Base-by-base conservation (phyloP, 1,284 basidiomycete species). In the Ustilago sp. region DNA sequence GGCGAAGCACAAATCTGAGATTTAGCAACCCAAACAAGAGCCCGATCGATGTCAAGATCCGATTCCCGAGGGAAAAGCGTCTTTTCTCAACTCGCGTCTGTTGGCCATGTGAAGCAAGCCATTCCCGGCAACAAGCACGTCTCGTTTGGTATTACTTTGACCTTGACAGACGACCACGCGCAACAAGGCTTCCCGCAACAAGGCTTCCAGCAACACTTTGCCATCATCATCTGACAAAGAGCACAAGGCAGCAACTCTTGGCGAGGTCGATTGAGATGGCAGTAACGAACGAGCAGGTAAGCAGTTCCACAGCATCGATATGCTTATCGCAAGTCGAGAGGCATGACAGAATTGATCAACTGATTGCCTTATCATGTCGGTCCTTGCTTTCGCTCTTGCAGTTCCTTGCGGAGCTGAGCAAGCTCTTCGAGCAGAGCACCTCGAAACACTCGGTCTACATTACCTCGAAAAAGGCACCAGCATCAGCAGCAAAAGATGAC, bases 361-460 rank as follows among this genome's bases (percentile, higher is more conserved):
- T 23, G 45, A 2, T 36, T 9, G 15, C 28, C 2, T 23, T 50
- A 13, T 7, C 23, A 23, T 15, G 31, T 32, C 45, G 19, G 32
- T 0, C 38, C 7, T 39, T 6, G 38, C 3, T 23, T n/a, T 31
- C 4, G 17, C 15, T 34, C 28, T 5, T 6, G 19, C 61, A 85
- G 82, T 85, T 85, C 64, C 63, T 84, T 23, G 47, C 61, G 52
- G 67, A 75, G 38, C 77, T 85, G 47, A 55, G 59, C 51, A 67
- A 69, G 56, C 72, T 85, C 12, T 84, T 84, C 41, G 59, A 66
- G 38, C 47, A 65, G 5, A 73, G 78, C 45, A 66, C 66, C 8
- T 39, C 69, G 1, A 71, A 80, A 58, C 77, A 83, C 61, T 83
- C 83, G 41, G 78, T 85, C 62, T 83, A 82, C 63, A 54, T 85